Conservation (phyloP, 257 asterid species). For the Primulina huaijiensis region DNA sequence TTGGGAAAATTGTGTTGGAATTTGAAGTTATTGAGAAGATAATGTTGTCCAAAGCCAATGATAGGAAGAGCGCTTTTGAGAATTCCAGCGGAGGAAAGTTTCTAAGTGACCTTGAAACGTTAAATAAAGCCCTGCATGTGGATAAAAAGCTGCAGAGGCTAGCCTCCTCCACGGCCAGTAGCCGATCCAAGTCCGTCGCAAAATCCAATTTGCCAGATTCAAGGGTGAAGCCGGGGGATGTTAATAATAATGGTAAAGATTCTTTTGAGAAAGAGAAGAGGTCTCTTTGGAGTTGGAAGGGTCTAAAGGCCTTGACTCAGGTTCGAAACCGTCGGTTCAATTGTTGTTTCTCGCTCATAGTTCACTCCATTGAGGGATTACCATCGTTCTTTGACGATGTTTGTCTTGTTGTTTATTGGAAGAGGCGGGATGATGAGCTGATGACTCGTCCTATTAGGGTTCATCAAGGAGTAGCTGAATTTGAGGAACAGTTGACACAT, state of each 20-base stretch:
- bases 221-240: slow-evolving; percentile 45
- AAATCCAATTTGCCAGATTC: slow-evolving; percentile 53
- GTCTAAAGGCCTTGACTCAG: slow-evolving; percentile 69
- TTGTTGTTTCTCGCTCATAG: slow-evolving; percentile 72
- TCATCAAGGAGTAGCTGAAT: slow-evolving; percentile 59
- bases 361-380: slow-evolving; percentile 74
- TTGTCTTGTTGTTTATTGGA: slow-evolving; percentile 79
- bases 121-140: slow-evolving; percentile 57
- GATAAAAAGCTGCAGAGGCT: slow-evolving; percentile 54
- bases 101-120: slow-evolving; percentile 66
- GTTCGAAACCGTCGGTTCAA: slow-evolving; percentile 60
- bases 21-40: slow-evolving; percentile 39
- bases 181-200: slow-evolving; percentile 82
- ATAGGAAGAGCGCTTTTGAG: slow-evolving; percentile 62
- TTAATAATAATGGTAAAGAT: slow-evolving; percentile 36
- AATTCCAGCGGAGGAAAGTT: slow-evolving; percentile 63
- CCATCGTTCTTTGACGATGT: slow-evolving; percentile 55
- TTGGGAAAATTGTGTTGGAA: slow-evolving; percentile 25
- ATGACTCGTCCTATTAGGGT: slow-evolving; percentile 61
- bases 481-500: slow-evolving; percentile 74
- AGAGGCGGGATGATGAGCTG: slow-evolving; percentile 72
- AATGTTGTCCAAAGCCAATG: slow-evolving; percentile 57
- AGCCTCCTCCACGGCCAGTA: slow-evolving; percentile 68
- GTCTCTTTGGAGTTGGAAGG: slow-evolving; percentile 94
- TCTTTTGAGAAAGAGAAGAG: slow-evolving; percentile 62